These are phyloP conservation scores for Jatropha podagrica DNA, from an alignment of 441 rosid species.

Conservation along the genomic window DNA sequence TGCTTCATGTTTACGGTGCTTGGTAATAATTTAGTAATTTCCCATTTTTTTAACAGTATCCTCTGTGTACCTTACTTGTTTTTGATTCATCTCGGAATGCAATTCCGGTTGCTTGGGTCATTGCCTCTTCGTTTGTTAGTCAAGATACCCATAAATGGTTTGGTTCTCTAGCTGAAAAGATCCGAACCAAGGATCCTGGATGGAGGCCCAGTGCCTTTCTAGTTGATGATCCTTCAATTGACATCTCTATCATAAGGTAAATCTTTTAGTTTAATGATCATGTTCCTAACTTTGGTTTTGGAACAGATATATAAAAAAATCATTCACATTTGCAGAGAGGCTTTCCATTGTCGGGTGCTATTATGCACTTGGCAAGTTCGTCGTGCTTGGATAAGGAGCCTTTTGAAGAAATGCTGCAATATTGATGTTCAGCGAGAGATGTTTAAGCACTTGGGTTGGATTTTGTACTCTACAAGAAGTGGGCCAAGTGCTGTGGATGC, in stretches of 20 bases:
- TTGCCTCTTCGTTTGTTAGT: constrained; percentile 42
- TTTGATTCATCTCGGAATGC: constrained; percentile 51
- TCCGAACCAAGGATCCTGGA: constrained; percentile 45
- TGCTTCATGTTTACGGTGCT: constrained; percentile 15
- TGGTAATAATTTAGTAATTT: constrained; percentile 16
- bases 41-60: constrained; percentile 39
- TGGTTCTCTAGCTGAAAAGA: constrained; percentile 43
- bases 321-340: constrained; percentile 42
- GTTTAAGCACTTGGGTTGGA: constrained; percentile 48
- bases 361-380: constrained; percentile 51
- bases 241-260: constrained; percentile 44
- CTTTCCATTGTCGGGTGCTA: constrained; percentile 46
- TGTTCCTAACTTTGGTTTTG: constrained; percentile 3
- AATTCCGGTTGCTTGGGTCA: constrained; percentile 59
- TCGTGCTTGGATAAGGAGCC: constrained; percentile 51
- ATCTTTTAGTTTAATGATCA: constrained; percentile 7
- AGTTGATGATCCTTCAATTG: constrained; percentile 47
- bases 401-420: constrained; percentile 46
- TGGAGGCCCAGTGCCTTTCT: constrained; percentile 49
- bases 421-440: constrained; percentile 48
- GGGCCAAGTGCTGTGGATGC: constrained; percentile 33
- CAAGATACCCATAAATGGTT: constrained; percentile 50
- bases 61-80: constrained; percentile 46
- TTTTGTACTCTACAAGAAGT: constrained; percentile 44
- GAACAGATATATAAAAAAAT: constrained; percentile 17